phyloP scores from a whole-genome alignment of 1,284 basidiomycete genomes.

The Ceratobasidium theobromae region DNA sequence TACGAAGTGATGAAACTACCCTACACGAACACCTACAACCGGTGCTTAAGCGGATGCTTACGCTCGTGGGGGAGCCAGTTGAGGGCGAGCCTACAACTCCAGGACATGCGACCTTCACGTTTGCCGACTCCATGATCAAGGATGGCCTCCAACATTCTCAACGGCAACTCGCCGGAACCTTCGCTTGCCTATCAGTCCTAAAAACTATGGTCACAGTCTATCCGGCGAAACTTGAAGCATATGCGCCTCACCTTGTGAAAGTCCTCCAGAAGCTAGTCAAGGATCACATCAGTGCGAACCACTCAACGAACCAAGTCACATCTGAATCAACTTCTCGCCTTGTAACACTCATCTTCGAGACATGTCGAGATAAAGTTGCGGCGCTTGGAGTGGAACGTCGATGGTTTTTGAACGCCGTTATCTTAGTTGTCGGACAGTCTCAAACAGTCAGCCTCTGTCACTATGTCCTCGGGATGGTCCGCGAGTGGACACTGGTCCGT shows the following conservation, averaged over 20 bases:
- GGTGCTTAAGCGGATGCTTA: conserved; percentile 83
- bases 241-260: conserved; percentile 76
- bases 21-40: conserved; percentile 81
- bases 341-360: conserved; percentile 67
- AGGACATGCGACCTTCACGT: conserved; percentile 76
- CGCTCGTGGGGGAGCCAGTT: conserved; percentile 79
- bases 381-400: conserved; percentile 55
- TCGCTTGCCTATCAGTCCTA: conserved; percentile 73
- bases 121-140: conserved; percentile 73
- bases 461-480: conserved; percentile 84
- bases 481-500: conserved; percentile 85
- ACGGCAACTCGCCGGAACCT: conserved; percentile 66
- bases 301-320: conserved; percentile 47
- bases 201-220: conserved; percentile 84
- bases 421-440: conserved; percentile 84
- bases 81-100: conserved; percentile 70
- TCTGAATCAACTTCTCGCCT: conserved; percentile 61
- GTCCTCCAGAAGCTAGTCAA: conserved; percentile 85
- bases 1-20: conserved; percentile 70
- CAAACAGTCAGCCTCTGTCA: conserved; percentile 78
- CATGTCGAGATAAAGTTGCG: conserved; percentile 54
- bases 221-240: conserved; percentile 84
- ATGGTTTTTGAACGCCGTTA: conserved; percentile 34
- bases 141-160: conserved; percentile 69
- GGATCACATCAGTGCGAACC: conserved; percentile 74